Percentiles rank a stretch among this genome's conserved stretches.
phyloP scores from a whole-genome alignment of 495 filamentous ascomycete species.

The Bathelium albidoporum region DNA sequence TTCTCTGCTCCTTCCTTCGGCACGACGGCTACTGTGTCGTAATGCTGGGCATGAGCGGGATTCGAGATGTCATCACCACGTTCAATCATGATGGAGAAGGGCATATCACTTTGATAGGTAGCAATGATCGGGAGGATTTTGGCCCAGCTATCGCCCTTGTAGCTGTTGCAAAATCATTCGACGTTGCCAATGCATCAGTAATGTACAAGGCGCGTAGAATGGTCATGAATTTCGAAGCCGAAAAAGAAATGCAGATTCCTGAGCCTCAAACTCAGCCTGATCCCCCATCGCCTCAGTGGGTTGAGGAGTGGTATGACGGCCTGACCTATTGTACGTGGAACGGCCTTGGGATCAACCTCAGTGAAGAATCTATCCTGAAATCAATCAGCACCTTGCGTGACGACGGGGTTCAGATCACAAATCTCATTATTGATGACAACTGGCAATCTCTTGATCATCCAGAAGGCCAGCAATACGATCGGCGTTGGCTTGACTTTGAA shows the following conservation, averaged over 20 bases:
- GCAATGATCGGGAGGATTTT: constrained; percentile 52
- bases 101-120: constrained; percentile 54
- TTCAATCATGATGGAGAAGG: constrained; percentile 58
- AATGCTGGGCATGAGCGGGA: constrained; percentile 69
- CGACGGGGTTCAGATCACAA: constrained; percentile 64
- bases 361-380: constrained; percentile 64
- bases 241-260: constrained; percentile 28
- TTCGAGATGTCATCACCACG: constrained; percentile 59
- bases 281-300: constrained; percentile 48
- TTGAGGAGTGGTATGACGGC: constrained; percentile 84
- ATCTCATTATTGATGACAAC: constrained; percentile 89
- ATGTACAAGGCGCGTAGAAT: constrained; percentile 78
- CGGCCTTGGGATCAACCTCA: constrained; percentile 69
- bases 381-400: constrained; percentile 62
- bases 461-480: constrained; percentile 40
- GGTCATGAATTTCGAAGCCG: constrained; percentile 31
- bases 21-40: constrained; percentile 67
- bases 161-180: constrained; percentile 63
- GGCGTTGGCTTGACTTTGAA: constrained; percentile 63
- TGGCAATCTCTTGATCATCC: constrained; percentile 66
- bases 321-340: constrained; percentile 87
- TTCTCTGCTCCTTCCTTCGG: constrained; percentile 73
- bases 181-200: constrained; percentile 64
- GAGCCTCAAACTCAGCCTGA: constrained; percentile 18
- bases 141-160: constrained; percentile 56